Percentiles rank a stretch among this genome's conserved stretches.
Conservation (phyloP, 495 filamentous ascomycete genomes). For the Amphirosellinia nigrospora region DNA sequence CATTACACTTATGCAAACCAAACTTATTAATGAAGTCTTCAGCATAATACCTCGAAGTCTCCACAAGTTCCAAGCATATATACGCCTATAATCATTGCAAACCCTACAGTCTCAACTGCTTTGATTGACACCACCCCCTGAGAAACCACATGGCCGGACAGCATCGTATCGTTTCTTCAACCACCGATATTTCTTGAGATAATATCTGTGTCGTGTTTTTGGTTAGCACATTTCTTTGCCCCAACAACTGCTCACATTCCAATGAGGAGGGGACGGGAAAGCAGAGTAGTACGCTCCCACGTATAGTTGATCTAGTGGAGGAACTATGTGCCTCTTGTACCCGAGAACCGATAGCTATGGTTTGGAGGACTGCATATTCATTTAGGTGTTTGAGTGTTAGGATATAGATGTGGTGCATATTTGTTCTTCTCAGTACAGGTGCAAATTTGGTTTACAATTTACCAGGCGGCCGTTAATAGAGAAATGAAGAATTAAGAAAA, state of each 20-base stretch:
- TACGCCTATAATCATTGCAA: neutral
- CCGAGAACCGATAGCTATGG: neutral
- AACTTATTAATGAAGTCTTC: conserved; percentile 18
- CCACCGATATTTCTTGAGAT: conserved; percentile 90
- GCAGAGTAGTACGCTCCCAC: neutral
- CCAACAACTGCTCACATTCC: neutral
- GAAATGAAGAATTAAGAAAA: conserved; percentile 8
- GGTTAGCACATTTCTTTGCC: conserved; percentile 16
- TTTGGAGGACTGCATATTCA: conserved; percentile 17
- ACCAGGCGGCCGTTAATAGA: neutral
- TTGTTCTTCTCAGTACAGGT: neutral
- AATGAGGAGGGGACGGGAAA: neutral
- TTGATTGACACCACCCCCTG: neutral
- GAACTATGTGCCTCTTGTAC: neutral
- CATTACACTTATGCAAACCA: neutral
- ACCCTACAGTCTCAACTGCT: neutral
- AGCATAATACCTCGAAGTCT: neutral
- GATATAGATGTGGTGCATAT: conserved; percentile 16
- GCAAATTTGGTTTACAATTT: conserved; percentile 9
- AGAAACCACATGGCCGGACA: conserved; percentile 16
- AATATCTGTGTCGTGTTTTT: conserved; percentile 68
- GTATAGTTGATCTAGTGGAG: neutral
- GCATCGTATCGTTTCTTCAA: conserved; percentile 81
- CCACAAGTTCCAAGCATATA: conserved; percentile 12
- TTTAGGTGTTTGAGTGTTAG: neutral